Base-by-base conservation (phyloP, 305 asterid species). In the Fraxinus sp. region DNA sequence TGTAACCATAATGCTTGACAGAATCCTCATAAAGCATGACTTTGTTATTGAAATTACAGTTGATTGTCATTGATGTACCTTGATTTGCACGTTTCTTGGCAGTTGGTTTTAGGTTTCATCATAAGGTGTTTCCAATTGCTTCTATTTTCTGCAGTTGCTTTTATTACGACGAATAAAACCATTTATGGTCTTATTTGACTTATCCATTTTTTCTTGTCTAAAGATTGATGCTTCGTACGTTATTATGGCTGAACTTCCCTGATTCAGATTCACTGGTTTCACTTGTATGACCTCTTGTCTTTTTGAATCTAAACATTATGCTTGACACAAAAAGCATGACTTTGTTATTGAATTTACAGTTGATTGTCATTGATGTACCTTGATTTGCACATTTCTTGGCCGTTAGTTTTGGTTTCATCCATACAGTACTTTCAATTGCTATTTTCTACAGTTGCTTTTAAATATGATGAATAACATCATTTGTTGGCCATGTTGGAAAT, bases 381-480 rank as follows among this genome's bases (percentile, higher is more conserved):
- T 64, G 57, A 72, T 68, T 30, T 9, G 22, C 74, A 26, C 20
- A 5, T 30, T 68, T 68, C 36, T 68, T 26, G 16, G 73, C 16
- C 13, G 7, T 64, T 64, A 28, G n/a, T 9, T 64, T 22, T 10
- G 74, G n/a, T 70, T 77, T 72, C 79, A 77, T 33, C 37, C 46
- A 76, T 83, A 5, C 81, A 77, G 76, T 55, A 68, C 35, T 55
- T 79, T 64, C 75, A 41, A 44, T 72, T 77, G 81, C 35, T 70
- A 46, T 79, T 22, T 41, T 80, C 80, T 24, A 13, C 72, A 52
- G 76, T 33, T 80, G 46, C 85, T 75, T 80, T 77, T 72, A 13
- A 14, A 16, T 70, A 68, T 39, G 49, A 77, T 80, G 80, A 90
- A 84, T 84, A 90, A 86, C 41, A 36, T 16, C n/a, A 13, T 49